Percentiles rank a stretch among this genome's conserved stretches.
phyloP scores from a whole-genome alignment of 2,329 filamentous ascomycete genomes.

The Ophiostoma montium region DNA sequence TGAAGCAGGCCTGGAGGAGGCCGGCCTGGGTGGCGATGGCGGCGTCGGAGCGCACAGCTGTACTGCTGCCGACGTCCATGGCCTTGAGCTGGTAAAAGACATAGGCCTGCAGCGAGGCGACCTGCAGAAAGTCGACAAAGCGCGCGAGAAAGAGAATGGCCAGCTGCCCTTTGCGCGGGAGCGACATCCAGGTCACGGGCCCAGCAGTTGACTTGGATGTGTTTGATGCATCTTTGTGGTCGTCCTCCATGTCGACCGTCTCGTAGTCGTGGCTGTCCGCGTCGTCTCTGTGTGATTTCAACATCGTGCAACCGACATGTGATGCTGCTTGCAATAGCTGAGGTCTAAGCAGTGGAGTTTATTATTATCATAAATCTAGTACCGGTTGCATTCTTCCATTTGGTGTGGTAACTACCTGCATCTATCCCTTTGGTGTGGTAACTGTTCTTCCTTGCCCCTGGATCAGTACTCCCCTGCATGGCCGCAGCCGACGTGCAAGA shows the following conservation, averaged over 20 bases:
- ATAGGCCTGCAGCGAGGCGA: slow-evolving; percentile 16
- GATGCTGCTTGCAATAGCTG: too few relatives aligned
- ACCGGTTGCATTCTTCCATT: too few relatives aligned
- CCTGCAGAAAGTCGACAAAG: slow-evolving; percentile 17
- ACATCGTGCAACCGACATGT: too few relatives aligned
- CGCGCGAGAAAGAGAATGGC: slow-evolving; percentile 17
- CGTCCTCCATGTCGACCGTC: neutral
- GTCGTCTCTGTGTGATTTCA: too few relatives aligned
- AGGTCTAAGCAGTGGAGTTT: too few relatives aligned
- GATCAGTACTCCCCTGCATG: too few relatives aligned
- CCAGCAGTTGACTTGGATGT: neutral
- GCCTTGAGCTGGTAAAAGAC: slow-evolving; percentile 14
- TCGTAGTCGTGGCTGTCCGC: too few relatives aligned
- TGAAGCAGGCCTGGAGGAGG: slow-evolving; percentile 56
- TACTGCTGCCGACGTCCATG: slow-evolving; percentile 2
- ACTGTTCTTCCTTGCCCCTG: neutral
- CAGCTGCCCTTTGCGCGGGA: slow-evolving; percentile 17
- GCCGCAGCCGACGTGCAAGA: neutral
- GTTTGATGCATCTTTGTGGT: neutral
- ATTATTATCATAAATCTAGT: neutral
- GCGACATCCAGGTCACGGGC: slow-evolving; percentile 12
- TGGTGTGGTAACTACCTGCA: too few relatives aligned
- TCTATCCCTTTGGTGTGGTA: too few relatives aligned
- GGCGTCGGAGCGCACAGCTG: slow-evolving; percentile 3
- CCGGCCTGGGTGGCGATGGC: slow-evolving; percentile 42